A percentile compares a stretch with the other conserved stretches of the same genome.
These are phyloP conservation scores for Carallia brachiata DNA, from an alignment of 345 rosid species.

Conservation along the genomic window DNA sequence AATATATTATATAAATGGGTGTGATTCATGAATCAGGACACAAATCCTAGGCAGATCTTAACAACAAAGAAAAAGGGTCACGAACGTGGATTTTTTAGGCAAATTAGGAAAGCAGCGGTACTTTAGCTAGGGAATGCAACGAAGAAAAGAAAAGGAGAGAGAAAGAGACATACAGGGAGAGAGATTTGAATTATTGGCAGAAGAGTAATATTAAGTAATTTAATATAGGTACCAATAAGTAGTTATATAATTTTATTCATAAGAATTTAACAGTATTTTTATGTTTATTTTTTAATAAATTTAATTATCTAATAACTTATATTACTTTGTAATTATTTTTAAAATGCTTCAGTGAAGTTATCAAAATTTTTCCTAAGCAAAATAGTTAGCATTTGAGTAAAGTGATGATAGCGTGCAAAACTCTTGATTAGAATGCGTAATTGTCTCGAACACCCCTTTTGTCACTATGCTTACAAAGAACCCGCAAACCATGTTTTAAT, in stretches of 20 bases:
- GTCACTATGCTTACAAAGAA: neutral
- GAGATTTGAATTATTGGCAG: too few relatives aligned
- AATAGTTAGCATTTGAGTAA: neutral
- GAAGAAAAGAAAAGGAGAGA: too few relatives aligned
- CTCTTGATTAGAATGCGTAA: conserved; percentile 14
- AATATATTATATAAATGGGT: neutral
- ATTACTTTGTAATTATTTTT: too few relatives aligned
- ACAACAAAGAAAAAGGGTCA: neutral
- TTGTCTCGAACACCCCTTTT: neutral
- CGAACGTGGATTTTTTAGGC: neutral
- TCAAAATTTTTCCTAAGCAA: neutral
- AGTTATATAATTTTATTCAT: too few relatives aligned
- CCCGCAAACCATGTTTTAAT: neutral
- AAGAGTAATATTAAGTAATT: too few relatives aligned
- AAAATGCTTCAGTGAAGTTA: too few relatives aligned
- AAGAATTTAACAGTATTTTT: too few relatives aligned
- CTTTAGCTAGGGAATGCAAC: too few relatives aligned
- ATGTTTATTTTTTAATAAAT: too few relatives aligned
- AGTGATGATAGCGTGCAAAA: conserved; percentile 16
- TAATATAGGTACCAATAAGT: too few relatives aligned
- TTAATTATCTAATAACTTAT: too few relatives aligned
- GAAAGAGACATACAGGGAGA: too few relatives aligned
- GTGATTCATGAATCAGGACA: conserved; percentile 12
- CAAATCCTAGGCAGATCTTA: neutral
- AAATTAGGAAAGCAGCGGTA: neutral